Conservation (phyloP, 2,329 filamentous ascomycete species). For the Leptodontidium sp. region DNA sequence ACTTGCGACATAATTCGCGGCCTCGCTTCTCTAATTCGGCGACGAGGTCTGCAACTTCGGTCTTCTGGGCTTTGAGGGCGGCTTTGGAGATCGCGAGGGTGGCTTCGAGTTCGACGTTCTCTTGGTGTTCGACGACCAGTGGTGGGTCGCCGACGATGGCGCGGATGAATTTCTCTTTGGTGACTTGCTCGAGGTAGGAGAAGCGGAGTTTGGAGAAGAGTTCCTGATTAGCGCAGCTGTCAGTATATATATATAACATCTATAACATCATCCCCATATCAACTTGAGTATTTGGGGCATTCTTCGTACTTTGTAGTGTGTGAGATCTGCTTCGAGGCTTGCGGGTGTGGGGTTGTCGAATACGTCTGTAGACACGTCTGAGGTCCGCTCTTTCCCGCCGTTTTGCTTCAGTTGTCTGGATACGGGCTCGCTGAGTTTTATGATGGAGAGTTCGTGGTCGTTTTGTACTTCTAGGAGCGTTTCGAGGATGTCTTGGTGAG, state of each 20-base stretch:
- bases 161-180: constrained; percentile 96
- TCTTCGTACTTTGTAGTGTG: constrained; percentile 77
- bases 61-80: constrained; percentile 80
- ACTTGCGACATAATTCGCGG: constrained; percentile 62
- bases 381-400: constrained; percentile 61
- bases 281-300: not conserved
- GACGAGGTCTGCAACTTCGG: constrained; percentile 78
- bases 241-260: no score
- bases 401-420: constrained; percentile 58
- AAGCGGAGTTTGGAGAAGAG: constrained; percentile 96
- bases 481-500: constrained; percentile 52
- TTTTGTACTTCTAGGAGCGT: constrained; percentile 62
- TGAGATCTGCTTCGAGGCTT: constrained; percentile 81
- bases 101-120: constrained; percentile 81
- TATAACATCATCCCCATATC: not conserved
- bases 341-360: constrained; percentile 76
- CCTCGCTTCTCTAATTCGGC: constrained; percentile 73
- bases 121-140: constrained; percentile 79
- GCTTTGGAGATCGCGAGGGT: constrained; percentile 76
- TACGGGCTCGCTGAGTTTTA: constrained; percentile 80
- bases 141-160: constrained; percentile 92
- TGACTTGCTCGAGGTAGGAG: constrained; percentile 97
- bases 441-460: constrained; percentile 72
- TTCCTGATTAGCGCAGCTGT: constrained; percentile 58
- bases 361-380: constrained; percentile 73